Base-by-base conservation (phyloP, 139 green algal genomes). In the Edaphochlamys debaryana region DNA sequence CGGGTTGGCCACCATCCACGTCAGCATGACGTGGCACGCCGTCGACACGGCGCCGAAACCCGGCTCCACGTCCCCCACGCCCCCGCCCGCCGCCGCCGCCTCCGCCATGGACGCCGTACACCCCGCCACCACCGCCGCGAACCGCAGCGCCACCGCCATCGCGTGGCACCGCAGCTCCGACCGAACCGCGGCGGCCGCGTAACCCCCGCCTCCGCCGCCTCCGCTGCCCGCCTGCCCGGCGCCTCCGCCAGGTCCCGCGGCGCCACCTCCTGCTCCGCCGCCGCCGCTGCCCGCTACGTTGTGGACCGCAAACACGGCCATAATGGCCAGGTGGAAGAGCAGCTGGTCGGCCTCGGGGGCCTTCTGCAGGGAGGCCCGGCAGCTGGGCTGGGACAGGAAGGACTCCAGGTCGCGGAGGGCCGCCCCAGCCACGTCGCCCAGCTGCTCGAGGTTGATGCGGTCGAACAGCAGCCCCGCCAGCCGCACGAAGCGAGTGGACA, bases 391-490 rank as follows among this genome's bases (percentile, higher is more conserved):
- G 27, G 5, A 67, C 45, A 54, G 45, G 45, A 54, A 54, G 45
- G 45, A 54, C 45, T 54, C 45, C 45, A 54, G 45, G 54, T 34
- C 23, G 54, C 30, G 8, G 20, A 23, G 4, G 6, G 58, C 13
- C 56, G 17, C 45, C 27, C 13, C 58, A 41, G 13, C 52, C 5
- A 67, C 50, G 8, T 42, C 63, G 0, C 69, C 52, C 30, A 89
- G 91, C 34, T 85, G 60, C 32, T 95, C 87, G 63, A 93, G 71
- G 68, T 93, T 93, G 56, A 94, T 92, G 4, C 85, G 84, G 54
- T 93, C 91, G 50, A 93, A 92, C 62, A 95, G 74, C 40, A 95
- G 79, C 3, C 92, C 93, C 70, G 85, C 69, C 63, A 94, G 58
- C 17, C 90, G 85, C 34, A 93, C 90, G 41, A 88, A 89, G 7